phyloP scores from a whole-genome alignment of 179 eudicot species.

The Spinacia oleracea region DNA sequence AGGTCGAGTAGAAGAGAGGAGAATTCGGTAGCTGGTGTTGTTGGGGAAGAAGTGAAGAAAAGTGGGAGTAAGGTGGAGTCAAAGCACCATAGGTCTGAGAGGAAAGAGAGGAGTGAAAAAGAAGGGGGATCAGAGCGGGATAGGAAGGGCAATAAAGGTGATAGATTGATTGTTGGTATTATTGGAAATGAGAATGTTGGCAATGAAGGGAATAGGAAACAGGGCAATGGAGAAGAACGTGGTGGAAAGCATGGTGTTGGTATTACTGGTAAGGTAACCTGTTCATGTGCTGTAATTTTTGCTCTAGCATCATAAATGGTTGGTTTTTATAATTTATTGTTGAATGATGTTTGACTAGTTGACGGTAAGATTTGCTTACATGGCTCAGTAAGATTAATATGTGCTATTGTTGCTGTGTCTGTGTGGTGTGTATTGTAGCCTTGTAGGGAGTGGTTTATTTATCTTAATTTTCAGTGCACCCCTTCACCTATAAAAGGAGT shows the following conservation, averaged over 20 bases:
- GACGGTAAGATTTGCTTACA: neutral
- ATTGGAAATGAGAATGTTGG: conserved; percentile 39
- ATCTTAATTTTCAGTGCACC: neutral
- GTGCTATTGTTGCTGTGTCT: neutral
- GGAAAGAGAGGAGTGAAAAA: conserved; percentile 59
- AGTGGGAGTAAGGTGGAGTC: conserved; percentile 54
- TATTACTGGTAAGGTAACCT: conserved; percentile 74
- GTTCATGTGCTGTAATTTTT: conserved; percentile 23
- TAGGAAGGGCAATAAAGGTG: conserved; percentile 49
- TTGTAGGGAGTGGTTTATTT: neutral
- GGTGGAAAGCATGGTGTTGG: conserved; percentile 53
- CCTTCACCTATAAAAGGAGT: neutral
- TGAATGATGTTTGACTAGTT: neutral
- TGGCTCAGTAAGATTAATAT: neutral
- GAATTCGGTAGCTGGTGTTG: conserved; percentile 23
- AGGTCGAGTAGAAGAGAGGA: conserved; percentile 56
- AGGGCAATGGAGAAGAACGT: conserved; percentile 42
- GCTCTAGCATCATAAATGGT: neutral
- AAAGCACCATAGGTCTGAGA: conserved; percentile 65
- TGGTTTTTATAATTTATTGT: neutral
- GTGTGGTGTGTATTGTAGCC: neutral
- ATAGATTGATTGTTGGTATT: conserved; percentile 32
- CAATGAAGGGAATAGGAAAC: conserved; percentile 14
- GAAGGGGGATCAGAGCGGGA: conserved; percentile 56
- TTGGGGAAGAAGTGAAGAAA: conserved; percentile 53